phyloP scores from a whole-genome alignment of 345 rosid genomes.

The Melastoma malabathricum region DNA sequence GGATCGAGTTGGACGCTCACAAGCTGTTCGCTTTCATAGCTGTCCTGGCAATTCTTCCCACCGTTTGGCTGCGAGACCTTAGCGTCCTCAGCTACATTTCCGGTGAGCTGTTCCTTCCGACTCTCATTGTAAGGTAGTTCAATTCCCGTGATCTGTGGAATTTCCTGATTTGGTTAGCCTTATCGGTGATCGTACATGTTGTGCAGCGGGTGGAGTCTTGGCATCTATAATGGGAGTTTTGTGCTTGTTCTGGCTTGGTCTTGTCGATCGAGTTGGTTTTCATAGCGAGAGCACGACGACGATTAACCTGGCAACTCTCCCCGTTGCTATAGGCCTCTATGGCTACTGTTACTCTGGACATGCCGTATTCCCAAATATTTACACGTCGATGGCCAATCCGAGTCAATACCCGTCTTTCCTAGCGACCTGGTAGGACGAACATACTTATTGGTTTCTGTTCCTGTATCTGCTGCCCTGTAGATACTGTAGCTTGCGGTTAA shows the following conservation, averaged over 20 bases:
- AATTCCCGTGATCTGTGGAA: too few relatives aligned
- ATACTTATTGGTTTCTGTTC: not conserved
- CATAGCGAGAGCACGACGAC: conserved; percentile 50
- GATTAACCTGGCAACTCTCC: conserved; percentile 54
- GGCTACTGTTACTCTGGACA: conserved; percentile 97
- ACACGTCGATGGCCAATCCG: conserved; percentile 81
- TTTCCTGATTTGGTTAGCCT: not conserved
- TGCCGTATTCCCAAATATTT: conserved; percentile 93
- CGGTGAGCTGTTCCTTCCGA: conserved; percentile 24
- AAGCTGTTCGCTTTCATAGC: conserved; percentile 60
- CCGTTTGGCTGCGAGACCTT: conserved; percentile 88
- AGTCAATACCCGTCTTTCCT: conserved; percentile 62
- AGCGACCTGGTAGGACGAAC: conserved; percentile 38
- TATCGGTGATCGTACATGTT: not conserved
- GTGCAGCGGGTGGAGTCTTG: conserved; percentile 86
- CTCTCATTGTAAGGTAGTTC: too few relatives aligned
- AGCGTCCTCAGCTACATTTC: conserved; percentile 76
- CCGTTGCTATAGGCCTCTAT: conserved; percentile 92
- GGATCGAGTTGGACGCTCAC: conserved; percentile 36
- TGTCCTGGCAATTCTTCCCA: conserved; percentile 73
- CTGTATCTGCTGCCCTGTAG: not conserved
- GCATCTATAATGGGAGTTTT: conserved; percentile 72
- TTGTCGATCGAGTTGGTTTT: conserved; percentile 59
- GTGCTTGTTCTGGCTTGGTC: conserved; percentile 82
- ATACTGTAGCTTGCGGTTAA: not conserved